Conservation (phyloP, 2,329 filamentous ascomycete genomes). For the Elsinoe australis region DNA sequence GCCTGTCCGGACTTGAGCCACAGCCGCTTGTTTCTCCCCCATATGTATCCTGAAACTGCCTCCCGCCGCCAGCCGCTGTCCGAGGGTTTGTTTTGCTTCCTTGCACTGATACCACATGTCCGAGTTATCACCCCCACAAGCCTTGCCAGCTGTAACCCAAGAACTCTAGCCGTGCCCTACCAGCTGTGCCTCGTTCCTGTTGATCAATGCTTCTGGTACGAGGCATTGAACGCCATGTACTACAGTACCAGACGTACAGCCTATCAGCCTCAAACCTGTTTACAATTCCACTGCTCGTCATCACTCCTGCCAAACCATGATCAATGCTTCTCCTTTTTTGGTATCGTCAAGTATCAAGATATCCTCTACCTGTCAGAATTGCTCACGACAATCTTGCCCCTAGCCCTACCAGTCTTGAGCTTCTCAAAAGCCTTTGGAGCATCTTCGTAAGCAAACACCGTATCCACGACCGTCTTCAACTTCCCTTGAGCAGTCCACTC, state of each 20-base stretch:
- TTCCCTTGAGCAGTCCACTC: constrained; percentile 53
- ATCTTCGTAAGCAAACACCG: constrained; percentile 49
- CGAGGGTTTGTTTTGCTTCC: neutral
- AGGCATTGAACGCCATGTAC: neutral
- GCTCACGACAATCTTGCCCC: constrained; percentile 51
- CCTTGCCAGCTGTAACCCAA: too few species aligned
- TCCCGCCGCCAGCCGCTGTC: constrained; percentile 12
- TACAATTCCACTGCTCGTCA: too few species aligned
- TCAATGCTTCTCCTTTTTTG: constrained; percentile 13
- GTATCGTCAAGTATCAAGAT: neutral
- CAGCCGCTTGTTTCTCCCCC: too few species aligned
- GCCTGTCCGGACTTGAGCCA: constrained; percentile 4
- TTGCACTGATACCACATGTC: neutral
- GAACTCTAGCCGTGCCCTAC: too few species aligned
- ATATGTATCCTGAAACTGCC: constrained; percentile 10
- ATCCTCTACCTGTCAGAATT: neutral
- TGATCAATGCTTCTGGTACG: constrained; percentile 2
- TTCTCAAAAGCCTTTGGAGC: constrained; percentile 51
- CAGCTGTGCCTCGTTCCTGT: too few species aligned
- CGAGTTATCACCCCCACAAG: neutral
- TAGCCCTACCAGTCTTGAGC: constrained; percentile 48
- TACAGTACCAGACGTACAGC: too few species aligned
- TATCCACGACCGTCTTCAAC: constrained; percentile 50
- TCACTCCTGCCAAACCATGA: neutral
- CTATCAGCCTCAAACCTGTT: constrained; percentile 1